Percentiles rank a stretch among this genome's conserved stretches.
Conservation (phyloP, 163 green algal species). For the Volvox carteri region DNA sequence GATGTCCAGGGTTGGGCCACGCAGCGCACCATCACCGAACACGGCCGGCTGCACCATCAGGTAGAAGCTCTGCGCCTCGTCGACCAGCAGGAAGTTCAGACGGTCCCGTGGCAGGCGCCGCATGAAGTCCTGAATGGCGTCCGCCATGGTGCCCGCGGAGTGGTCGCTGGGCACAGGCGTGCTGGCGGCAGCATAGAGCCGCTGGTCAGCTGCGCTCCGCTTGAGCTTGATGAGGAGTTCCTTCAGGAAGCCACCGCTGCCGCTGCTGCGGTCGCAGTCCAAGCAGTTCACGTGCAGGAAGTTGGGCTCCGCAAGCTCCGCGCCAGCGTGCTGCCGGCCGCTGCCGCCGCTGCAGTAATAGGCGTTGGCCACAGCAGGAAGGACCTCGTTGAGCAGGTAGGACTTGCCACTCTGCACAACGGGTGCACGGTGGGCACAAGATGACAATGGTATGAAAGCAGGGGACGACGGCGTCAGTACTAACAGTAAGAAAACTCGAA, state of each 20-base stretch:
- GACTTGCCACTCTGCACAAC: constrained; percentile 44
- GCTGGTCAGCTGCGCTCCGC: neutral
- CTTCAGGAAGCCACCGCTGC: neutral
- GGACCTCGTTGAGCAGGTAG: constrained; percentile 32
- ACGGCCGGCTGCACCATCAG: constrained; percentile 16
- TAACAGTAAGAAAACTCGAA: no score
- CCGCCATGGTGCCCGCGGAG: neutral
- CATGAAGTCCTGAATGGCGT: constrained; percentile 42
- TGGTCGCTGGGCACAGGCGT: constrained; percentile 8
- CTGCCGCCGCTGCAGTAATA: neutral
- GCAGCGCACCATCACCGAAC: neutral
- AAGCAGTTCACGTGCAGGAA: constrained; percentile 44
- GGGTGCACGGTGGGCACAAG: constrained; percentile 20
- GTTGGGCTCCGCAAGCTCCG: constrained; percentile 10
- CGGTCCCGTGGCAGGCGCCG: constrained; percentile 40
- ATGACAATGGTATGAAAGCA: no score
- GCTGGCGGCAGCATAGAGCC: constrained; percentile 40
- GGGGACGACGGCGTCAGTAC: no score
- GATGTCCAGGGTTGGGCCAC: constrained; percentile 19
- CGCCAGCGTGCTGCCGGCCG: neutral
- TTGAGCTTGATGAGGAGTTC: constrained; percentile 18
- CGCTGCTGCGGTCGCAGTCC: constrained; percentile 24
- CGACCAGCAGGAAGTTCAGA: constrained; percentile 47
- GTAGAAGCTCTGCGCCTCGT: constrained; percentile 53
- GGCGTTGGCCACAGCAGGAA: constrained; percentile 44